phyloP scores from a whole-genome alignment of 805 yeast genomes.

The Candida railenensis region DNA sequence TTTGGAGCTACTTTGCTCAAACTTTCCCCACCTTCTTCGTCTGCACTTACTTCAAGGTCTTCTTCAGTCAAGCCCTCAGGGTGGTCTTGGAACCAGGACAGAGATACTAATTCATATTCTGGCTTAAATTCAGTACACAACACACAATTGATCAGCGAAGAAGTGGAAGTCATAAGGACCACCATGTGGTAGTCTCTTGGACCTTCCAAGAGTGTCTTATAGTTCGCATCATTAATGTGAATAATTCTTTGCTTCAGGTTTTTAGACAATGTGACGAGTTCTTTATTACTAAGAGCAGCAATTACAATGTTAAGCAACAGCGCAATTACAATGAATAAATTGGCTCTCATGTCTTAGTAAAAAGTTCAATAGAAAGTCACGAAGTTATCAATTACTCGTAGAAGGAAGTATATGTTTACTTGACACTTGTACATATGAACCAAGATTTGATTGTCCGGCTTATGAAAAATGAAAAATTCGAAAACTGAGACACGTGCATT shows the following conservation, averaged over 20 bases:
- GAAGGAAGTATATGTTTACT: neutral
- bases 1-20: conserved; percentile 5
- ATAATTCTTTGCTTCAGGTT: conserved; percentile 19
- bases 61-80: conserved; percentile 40
- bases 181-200: conserved; percentile 70
- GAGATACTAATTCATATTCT: conserved; percentile 56
- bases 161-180: conserved; percentile 68
- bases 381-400: too few relatives aligned
- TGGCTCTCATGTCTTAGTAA: neutral
- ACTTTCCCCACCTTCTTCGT: conserved; percentile 3
- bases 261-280: conserved; percentile 18
- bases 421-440: neutral
- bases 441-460: neutral
- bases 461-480: neutral
- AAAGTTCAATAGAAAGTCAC: too few relatives aligned
- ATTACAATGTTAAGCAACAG: conserved; percentile 12
- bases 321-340: conserved; percentile 7
- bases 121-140: conserved; percentile 74
- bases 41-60: conserved; percentile 38
- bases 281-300: conserved; percentile 23
- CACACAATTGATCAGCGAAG: conserved; percentile 71
- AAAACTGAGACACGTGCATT: neutral
- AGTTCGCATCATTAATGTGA: conserved; percentile 58
- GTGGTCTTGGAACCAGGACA: conserved; percentile 54
- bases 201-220: conserved; percentile 53